Evolutionary conservation across 75 land plant species (phyloP).

Genomic region (Adiantum capillusveneris): DNA sequence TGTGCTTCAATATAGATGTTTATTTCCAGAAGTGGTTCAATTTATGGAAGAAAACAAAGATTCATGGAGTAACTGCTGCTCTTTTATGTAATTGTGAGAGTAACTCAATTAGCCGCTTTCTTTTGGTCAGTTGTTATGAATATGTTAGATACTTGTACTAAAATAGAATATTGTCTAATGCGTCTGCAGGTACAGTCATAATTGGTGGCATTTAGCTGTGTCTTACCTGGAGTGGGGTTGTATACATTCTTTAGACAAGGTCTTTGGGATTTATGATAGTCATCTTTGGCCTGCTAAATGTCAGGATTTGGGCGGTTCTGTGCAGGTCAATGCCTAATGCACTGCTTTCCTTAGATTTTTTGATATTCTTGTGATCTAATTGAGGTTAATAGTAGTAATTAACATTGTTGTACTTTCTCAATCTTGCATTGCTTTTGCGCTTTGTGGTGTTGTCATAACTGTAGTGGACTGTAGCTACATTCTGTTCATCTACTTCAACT

Average conservation of each 20-base stretch:
- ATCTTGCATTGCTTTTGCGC: too few relatives aligned
- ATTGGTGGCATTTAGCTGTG: slow-evolving; percentile 98
- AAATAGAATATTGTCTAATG: too few relatives aligned
- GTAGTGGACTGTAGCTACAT: too few relatives aligned
- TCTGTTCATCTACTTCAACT: too few relatives aligned
- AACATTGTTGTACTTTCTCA: too few relatives aligned
- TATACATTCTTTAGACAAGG: slow-evolving; percentile 31
- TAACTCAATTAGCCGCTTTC: not conserved
- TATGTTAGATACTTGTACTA: too few relatives aligned
- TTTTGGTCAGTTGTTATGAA: too few relatives aligned
- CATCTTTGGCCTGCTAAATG: slow-evolving; percentile 51
- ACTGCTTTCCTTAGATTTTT: too few relatives aligned
- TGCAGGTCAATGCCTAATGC: too few relatives aligned
- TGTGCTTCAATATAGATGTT: slow-evolving; percentile 72
- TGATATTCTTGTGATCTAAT: too few relatives aligned
- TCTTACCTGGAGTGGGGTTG: slow-evolving; percentile 75
- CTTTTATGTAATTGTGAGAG: slow-evolving; percentile 54
- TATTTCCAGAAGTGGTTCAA: slow-evolving; percentile 63
- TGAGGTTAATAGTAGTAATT: too few relatives aligned
- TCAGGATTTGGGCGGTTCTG: slow-evolving; percentile 29
- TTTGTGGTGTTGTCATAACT: too few relatives aligned
- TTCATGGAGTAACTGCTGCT: slow-evolving; percentile 67
- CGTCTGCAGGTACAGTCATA: slow-evolving; percentile 75
- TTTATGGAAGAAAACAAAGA: slow-evolving; percentile 69
- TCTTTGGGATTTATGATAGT: slow-evolving; percentile 57